Conservation (phyloP, 2,329 filamentous ascomycete genomes). For the Trichoderma sp. region DNA sequence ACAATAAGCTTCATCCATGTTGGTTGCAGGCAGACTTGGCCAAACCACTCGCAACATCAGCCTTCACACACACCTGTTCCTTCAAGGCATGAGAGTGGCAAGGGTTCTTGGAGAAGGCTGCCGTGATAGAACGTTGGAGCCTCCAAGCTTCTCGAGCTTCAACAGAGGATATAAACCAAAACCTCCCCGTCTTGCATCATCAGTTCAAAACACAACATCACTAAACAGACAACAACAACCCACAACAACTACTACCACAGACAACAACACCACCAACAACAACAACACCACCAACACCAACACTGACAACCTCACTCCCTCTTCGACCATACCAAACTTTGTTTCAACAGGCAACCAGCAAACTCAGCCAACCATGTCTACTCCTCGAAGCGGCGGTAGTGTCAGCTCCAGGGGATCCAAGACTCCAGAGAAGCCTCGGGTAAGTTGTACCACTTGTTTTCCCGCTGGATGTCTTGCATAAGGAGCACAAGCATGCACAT, state of each 20-base stretch:
- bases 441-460: neutral
- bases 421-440: neutral
- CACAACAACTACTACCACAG: neutral
- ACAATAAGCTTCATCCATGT: slow-evolving; percentile 17
- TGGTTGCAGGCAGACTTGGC: slow-evolving; percentile 2
- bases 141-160: neutral
- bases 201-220: neutral
- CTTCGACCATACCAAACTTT: neutral
- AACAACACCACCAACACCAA: neutral
- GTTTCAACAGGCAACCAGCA: neutral
- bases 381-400: slow-evolving; percentile 13
- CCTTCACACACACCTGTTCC: neutral
- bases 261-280: neutral
- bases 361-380: slow-evolving; percentile 1
- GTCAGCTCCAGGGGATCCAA: slow-evolving; percentile 9
- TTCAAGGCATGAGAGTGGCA: neutral
- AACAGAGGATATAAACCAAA: slow-evolving; percentile 10
- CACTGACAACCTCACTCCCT: too few relatives aligned
- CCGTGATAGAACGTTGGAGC: neutral
- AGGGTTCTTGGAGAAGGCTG: neutral
- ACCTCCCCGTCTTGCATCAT: neutral
- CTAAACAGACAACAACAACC: neutral
- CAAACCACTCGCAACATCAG: neutral
- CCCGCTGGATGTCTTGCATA: neutral
- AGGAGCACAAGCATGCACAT: neutral